phyloP scores from a whole-genome alignment of 345 rosid genomes.

The Euclidium syriacum region DNA sequence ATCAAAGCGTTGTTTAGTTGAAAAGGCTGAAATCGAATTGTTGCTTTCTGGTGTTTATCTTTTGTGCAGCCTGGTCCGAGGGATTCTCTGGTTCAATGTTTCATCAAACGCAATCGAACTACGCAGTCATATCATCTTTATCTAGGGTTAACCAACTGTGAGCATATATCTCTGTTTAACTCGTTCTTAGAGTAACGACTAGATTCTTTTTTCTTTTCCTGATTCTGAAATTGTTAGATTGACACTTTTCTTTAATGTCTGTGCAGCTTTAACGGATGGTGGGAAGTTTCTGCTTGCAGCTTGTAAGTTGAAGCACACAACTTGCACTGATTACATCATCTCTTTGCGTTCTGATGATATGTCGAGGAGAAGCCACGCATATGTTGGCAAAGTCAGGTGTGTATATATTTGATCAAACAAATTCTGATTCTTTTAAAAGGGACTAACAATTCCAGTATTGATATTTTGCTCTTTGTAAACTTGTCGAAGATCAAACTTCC shows the following conservation, averaged over 20 bases:
- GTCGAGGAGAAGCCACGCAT: slow-evolving; percentile 69
- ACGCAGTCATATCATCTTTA: slow-evolving; percentile 57
- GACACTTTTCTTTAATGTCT: neutral
- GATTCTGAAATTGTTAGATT: neutral
- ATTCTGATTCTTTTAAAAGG: neutral
- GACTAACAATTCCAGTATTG: neutral
- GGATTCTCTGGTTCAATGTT: slow-evolving; percentile 54
- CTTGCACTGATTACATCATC: slow-evolving; percentile 79
- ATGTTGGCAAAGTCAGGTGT: slow-evolving; percentile 79
- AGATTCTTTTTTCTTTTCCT: neutral
- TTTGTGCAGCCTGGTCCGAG: slow-evolving; percentile 77
- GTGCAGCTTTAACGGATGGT: slow-evolving; percentile 69
- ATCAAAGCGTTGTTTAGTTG: neutral
- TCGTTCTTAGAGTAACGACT: neutral
- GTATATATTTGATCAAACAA: neutral
- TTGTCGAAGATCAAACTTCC: slow-evolving; percentile 68
- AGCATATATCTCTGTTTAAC: slow-evolving; percentile 13
- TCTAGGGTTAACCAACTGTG: slow-evolving; percentile 60
- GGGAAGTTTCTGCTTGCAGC: slow-evolving; percentile 93
- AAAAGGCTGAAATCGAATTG: neutral
- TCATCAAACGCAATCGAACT: slow-evolving; percentile 50
- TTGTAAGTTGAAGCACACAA: slow-evolving; percentile 60
- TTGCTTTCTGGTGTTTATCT: neutral
- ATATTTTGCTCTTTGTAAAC: slow-evolving; percentile 18
- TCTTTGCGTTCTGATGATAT: slow-evolving; percentile 64